Evolutionary conservation across 163 green algal species (phyloP).

Genomic region (Coccomyxa subellipsoidea): DNA sequence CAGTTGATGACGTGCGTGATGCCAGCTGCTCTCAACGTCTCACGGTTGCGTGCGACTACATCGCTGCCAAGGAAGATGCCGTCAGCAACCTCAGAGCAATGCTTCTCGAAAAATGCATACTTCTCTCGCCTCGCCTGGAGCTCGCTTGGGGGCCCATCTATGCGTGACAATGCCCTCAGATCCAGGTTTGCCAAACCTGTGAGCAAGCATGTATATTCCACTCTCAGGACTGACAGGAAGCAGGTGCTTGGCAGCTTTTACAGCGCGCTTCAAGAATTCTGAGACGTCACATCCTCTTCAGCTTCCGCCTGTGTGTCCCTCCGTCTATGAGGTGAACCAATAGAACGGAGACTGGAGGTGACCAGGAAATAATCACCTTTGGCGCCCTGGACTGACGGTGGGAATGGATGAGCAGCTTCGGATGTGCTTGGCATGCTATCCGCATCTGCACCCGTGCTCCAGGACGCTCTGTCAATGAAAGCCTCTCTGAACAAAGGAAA

Average conservation of each 20-base stretch:
- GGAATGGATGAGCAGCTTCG: neutral
- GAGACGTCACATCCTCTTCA: no score
- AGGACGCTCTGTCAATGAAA: neutral
- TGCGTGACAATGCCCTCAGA: neutral
- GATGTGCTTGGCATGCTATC: neutral
- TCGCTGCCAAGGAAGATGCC: constrained; percentile 83
- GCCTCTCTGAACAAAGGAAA: neutral
- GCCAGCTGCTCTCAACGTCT: constrained; percentile 59
- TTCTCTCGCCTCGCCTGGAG: constrained; percentile 60
- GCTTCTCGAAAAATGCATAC: constrained; percentile 82
- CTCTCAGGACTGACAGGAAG: neutral
- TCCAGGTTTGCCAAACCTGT: neutral
- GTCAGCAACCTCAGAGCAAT: constrained; percentile 79
- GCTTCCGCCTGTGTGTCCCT: no score
- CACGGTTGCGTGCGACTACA: constrained; percentile 71
- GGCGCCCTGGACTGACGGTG: neutral
- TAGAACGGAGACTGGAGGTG: neutral
- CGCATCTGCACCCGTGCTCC: neutral
- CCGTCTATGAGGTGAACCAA: no score
- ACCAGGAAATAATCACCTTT: neutral
- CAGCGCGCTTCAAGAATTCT: no score
- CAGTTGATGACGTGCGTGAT: constrained; percentile 99
- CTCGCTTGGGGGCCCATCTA: neutral
- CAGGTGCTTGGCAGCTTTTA: no score
- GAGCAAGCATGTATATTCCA: neutral